phyloP scores from a whole-genome alignment of 495 filamentous ascomycete genomes.

The Trichocladium antarcticum region DNA sequence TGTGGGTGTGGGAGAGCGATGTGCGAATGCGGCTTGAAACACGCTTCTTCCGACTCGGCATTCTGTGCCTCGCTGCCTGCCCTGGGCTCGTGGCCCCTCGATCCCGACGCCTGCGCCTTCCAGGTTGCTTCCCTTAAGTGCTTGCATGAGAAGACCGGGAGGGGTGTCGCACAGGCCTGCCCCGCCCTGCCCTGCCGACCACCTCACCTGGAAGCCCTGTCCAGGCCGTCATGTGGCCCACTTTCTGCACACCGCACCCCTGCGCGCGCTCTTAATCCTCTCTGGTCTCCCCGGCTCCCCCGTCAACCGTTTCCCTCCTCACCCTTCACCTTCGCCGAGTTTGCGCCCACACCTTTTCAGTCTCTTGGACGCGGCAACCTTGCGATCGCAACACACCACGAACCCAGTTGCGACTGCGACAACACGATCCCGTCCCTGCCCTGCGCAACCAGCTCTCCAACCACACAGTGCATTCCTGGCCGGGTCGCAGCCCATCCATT shows the following conservation, averaged over 20 bases:
- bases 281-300: constrained; percentile 2
- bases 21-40: neutral
- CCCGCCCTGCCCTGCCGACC: constrained; percentile 8
- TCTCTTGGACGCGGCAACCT: neutral
- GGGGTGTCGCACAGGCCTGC: constrained; percentile 6
- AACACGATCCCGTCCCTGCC: neutral
- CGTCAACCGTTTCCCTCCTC: constrained; percentile 9
- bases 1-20: too few species aligned
- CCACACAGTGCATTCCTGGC: constrained; percentile 6
- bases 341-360: constrained; percentile 2
- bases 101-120: constrained; percentile 7
- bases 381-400: neutral
- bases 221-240: constrained; percentile 26
- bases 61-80: constrained; percentile 1
- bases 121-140: constrained; percentile 14
- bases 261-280: constrained; percentile 29
- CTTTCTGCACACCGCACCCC: constrained; percentile 13
- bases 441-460: neutral
- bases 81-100: neutral
- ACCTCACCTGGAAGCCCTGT: constrained; percentile 10
- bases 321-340: constrained; percentile 11
- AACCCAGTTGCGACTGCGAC: neutral
- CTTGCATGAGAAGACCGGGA: constrained; percentile 18
- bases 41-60: neutral
- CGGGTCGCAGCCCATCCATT: constrained; percentile 10